phyloP scores from a whole-genome alignment of 2,329 filamentous ascomycete genomes.

The Aspergillus sp. region DNA sequence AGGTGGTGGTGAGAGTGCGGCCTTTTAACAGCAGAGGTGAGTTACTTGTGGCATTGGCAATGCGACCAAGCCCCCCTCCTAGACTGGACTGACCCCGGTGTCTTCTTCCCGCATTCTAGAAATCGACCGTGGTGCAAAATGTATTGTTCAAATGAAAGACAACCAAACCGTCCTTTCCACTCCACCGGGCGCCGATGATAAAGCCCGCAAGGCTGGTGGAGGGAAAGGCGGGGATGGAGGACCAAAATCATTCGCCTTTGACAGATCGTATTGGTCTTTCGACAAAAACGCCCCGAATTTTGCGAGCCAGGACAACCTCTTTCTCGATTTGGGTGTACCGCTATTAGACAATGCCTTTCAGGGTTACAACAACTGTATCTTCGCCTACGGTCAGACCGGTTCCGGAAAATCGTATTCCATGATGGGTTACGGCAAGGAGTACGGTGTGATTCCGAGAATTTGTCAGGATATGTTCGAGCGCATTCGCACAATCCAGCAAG shows the following conservation, averaged over 20 bases:
- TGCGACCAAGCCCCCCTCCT: background rate
- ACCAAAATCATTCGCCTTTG: constrained; percentile 89
- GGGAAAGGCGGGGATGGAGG: constrained; percentile 67
- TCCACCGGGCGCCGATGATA: constrained; percentile 63
- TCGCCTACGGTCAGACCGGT: constrained; percentile 96
- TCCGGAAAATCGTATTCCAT: constrained; percentile 99
- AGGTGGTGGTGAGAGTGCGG: constrained; percentile 95
- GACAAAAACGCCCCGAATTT: constrained; percentile 78
- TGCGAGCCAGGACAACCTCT: constrained; percentile 86
- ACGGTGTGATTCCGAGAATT: constrained; percentile 94
- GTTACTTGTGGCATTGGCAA: constrained; percentile 15
- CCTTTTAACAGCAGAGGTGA: constrained; percentile 95
- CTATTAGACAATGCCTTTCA: constrained; percentile 97
- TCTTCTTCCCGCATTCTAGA: constrained; percentile 56
- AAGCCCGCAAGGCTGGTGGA: constrained; percentile 51
- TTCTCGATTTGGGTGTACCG: constrained; percentile 83
- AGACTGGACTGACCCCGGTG: constrained; percentile 13
- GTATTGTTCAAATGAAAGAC: constrained; percentile 95
- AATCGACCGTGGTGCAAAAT: constrained; percentile 88
- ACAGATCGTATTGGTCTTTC: constrained; percentile 98
- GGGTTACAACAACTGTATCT: constrained; percentile 99
- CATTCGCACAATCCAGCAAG: constrained; percentile 70
- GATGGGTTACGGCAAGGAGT: constrained; percentile 98
- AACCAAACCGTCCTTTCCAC: constrained; percentile 83
- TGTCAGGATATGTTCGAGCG: constrained; percentile 97